Percentiles rank a stretch among this genome's conserved stretches.
Conservation (phyloP, 2,329 filamentous ascomycete genomes). For the Anisogramma anomala region DNA sequence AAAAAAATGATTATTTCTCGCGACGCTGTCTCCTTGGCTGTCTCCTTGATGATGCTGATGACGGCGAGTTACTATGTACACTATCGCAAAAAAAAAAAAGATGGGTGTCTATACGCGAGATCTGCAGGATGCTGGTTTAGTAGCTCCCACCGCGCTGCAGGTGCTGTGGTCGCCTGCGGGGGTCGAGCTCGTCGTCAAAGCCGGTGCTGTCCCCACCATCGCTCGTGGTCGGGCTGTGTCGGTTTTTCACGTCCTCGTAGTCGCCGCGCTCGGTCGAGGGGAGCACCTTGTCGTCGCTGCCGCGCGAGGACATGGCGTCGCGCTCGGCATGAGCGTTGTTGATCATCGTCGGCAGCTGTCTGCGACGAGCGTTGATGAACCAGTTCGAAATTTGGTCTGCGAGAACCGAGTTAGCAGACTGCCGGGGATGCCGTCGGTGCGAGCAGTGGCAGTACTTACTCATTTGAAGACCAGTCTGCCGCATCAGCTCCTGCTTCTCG, state of each 20-base stretch:
- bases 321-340: conserved; percentile 43
- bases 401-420: conserved; percentile 5
- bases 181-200: conserved; percentile 33
- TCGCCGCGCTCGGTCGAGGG: conserved; percentile 28
- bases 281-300: conserved; percentile 27
- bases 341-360: conserved; percentile 50
- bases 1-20: neutral
- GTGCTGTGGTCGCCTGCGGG: conserved; percentile 22
- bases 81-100: conserved; percentile 2
- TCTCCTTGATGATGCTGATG: no score
- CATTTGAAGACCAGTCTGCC: conserved; percentile 64
- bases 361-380: conserved; percentile 67
- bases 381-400: conserved; percentile 64
- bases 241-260: conserved; percentile 25
- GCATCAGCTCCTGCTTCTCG: conserved; percentile 73
- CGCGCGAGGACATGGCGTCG: conserved; percentile 31
- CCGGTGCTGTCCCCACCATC: conserved; percentile 35
- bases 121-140: conserved; percentile 1
- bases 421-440: conserved; percentile 2
- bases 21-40: neutral
- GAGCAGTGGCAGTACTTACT: conserved; percentile 40
- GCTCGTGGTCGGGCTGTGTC: conserved; percentile 29
- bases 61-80: conserved; percentile 9
- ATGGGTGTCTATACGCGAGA: neutral
- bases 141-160: conserved; percentile 33